phyloP scores from a whole-genome alignment of 257 asterid genomes.

The Vinca minor region DNA sequence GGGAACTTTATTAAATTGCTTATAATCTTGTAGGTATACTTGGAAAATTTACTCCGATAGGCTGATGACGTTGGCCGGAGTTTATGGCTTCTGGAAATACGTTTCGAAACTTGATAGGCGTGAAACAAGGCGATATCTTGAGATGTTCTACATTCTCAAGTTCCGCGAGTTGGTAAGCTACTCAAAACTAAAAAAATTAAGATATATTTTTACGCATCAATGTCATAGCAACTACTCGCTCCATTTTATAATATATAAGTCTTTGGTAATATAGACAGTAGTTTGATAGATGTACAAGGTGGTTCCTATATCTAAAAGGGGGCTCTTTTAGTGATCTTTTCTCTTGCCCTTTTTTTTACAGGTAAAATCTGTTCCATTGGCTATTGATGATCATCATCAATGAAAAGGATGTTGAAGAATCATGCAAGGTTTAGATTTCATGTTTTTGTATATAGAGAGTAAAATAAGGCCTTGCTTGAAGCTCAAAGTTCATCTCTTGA shows the following conservation, averaged over 20 bases:
- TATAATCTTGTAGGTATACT: constrained; percentile 49
- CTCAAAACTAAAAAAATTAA: neutral
- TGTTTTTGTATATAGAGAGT: neutral
- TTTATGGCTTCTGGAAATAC: constrained; percentile 85
- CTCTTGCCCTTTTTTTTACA: constrained; percentile 15
- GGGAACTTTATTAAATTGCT: neutral
- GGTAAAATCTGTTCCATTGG: constrained; percentile 75
- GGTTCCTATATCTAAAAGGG: neutral
- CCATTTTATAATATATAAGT: too few species aligned
- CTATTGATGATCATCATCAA: constrained; percentile 43
- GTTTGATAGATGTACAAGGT: neutral
- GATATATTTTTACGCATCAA: neutral
- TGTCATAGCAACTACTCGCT: neutral
- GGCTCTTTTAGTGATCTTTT: neutral
- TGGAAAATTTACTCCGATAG: constrained; percentile 92
- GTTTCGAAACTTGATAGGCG: constrained; percentile 89
- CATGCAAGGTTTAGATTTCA: neutral
- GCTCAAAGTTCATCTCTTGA: too few species aligned
- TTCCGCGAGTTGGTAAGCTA: constrained; percentile 68
- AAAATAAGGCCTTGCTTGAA: neutral
- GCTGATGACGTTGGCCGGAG: constrained; percentile 92
- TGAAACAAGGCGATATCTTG: constrained; percentile 83
- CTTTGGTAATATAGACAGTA: too few species aligned
- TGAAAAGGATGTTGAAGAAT: neutral
- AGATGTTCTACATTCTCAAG: constrained; percentile 97